Conservation (phyloP, 1,284 basidiomycete species). For the Gymnopus androsaceus region DNA sequence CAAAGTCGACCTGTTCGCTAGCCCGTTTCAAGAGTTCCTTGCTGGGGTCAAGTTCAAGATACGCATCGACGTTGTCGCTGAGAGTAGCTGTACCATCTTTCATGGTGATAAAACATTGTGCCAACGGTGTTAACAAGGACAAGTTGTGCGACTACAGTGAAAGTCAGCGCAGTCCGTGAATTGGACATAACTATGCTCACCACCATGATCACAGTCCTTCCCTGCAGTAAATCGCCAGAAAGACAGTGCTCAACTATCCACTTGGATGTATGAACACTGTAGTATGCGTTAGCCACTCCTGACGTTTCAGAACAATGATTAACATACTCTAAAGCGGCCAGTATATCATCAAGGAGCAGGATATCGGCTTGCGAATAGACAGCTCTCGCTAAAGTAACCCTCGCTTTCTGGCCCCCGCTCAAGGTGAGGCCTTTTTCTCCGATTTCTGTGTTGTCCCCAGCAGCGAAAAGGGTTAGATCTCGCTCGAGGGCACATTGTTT, state of each 20-base stretch:
- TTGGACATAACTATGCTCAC: slow-evolving; percentile 41
- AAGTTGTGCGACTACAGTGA: slow-evolving; percentile 58
- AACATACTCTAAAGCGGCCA: slow-evolving; percentile 53
- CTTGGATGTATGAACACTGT: slow-evolving; percentile 61
- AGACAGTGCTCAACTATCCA: slow-evolving; percentile 81
- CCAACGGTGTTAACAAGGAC: slow-evolving; percentile 53
- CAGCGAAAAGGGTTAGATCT: slow-evolving; percentile 63
- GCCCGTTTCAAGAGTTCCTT: slow-evolving; percentile 34
- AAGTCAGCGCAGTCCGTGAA: neutral
- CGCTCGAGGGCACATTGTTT: slow-evolving; percentile 58
- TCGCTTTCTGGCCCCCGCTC: slow-evolving; percentile 70
- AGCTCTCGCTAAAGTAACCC: slow-evolving; percentile 72
- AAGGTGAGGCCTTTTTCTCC: slow-evolving; percentile 57
- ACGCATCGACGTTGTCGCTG: slow-evolving; percentile 37
- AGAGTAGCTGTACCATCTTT: slow-evolving; percentile 45
- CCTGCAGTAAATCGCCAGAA: slow-evolving; percentile 64
- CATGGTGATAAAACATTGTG: slow-evolving; percentile 56
- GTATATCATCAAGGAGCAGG: slow-evolving; percentile 65
- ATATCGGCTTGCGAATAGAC: slow-evolving; percentile 66
- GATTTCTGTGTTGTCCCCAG: slow-evolving; percentile 73
- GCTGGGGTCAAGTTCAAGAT: slow-evolving; percentile 35
- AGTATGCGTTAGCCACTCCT: slow-evolving; percentile 17
- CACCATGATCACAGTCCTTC: slow-evolving; percentile 72
- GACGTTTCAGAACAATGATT: neutral
- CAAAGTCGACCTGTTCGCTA: slow-evolving; percentile 40